Percentiles rank a stretch among this genome's conserved stretches.
Evolutionary conservation across 202 grass and related monocot species (phyloP).

Genomic region (Schoenoplectus tabernaemontani): DNA sequence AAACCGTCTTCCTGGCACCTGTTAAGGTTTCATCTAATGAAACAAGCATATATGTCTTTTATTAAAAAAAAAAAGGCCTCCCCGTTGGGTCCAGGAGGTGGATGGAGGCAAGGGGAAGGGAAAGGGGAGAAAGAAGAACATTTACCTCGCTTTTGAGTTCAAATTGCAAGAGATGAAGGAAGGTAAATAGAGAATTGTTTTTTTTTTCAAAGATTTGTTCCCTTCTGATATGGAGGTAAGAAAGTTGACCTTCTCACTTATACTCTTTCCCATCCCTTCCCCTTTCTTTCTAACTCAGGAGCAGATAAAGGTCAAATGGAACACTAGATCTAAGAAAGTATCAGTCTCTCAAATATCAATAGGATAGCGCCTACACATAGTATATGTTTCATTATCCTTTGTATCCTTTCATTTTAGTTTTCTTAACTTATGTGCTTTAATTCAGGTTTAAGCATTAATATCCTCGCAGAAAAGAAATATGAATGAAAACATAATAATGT

Average conservation of each 20-base stretch:
- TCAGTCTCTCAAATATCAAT: background rate
- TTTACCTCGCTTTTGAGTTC: too few relatives aligned
- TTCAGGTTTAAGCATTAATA: background rate
- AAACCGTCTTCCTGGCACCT: background rate
- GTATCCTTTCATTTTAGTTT: background rate
- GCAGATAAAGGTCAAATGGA: background rate
- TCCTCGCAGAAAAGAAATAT: background rate
- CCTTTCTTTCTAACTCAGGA: too few relatives aligned
- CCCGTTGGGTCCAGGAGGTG: too few relatives aligned
- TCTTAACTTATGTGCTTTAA: background rate
- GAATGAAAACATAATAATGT: slow-evolving; percentile 5
- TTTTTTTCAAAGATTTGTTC: too few relatives aligned
- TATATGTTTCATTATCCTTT: background rate
- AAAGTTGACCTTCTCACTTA: too few relatives aligned
- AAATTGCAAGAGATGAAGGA: too few relatives aligned
- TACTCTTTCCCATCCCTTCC: too few relatives aligned
- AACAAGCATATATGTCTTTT: background rate
- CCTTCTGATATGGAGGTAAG: too few relatives aligned
- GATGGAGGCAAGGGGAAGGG: too few relatives aligned
- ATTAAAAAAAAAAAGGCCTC: background rate
- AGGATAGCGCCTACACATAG: background rate
- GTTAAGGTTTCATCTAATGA: background rate
- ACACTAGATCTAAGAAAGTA: background rate
- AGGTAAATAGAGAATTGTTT: too few relatives aligned
- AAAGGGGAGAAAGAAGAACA: too few relatives aligned